phyloP scores from a whole-genome alignment of 768 basidiomycete genomes.

The Podaxis pistillaris region DNA sequence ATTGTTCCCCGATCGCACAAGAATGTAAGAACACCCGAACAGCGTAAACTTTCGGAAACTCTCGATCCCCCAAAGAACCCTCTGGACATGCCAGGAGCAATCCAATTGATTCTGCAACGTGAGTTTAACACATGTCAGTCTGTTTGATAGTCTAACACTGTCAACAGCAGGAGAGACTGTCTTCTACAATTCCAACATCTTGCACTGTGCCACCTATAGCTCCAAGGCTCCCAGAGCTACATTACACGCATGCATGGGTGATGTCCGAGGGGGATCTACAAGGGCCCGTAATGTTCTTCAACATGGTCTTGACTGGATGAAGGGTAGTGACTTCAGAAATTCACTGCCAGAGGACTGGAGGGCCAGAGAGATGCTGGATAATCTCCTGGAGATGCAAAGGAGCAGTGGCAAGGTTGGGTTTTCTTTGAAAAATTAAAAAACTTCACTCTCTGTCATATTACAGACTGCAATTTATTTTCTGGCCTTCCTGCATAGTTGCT shows the following conservation, averaged over 20 bases:
- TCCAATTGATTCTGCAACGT: slow-evolving; percentile 56
- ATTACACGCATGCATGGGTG: slow-evolving; percentile 68
- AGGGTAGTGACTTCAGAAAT: slow-evolving; percentile 43
- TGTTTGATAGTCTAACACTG: neutral
- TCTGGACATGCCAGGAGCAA: slow-evolving; percentile 67
- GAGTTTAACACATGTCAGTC: slow-evolving; percentile 20
- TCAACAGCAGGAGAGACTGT: slow-evolving; percentile 66
- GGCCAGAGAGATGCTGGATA: slow-evolving; percentile 57
- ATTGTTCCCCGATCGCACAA: slow-evolving; percentile 71
- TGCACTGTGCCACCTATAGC: slow-evolving; percentile 71
- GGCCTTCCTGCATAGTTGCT: too few relatives aligned
- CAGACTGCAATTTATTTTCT: neutral
- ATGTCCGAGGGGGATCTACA: slow-evolving; percentile 54
- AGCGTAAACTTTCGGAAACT: slow-evolving; percentile 54
- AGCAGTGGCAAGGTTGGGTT: slow-evolving; percentile 5
- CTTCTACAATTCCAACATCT: slow-evolving; percentile 78
- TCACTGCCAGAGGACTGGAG: slow-evolving; percentile 37
- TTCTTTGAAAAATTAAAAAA: slow-evolving; percentile 6
- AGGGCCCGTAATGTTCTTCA: slow-evolving; percentile 76
- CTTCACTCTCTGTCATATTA: neutral
- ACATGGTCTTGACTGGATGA: slow-evolving; percentile 74
- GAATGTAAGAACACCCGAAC: slow-evolving; percentile 51
- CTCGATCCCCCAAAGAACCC: slow-evolving; percentile 54
- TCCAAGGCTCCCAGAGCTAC: slow-evolving; percentile 52
- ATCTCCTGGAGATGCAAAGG: slow-evolving; percentile 55